These are phyloP conservation scores for Eudorina sp. DNA, from an alignment of 139 green algal species.

Conservation along the genomic window DNA sequence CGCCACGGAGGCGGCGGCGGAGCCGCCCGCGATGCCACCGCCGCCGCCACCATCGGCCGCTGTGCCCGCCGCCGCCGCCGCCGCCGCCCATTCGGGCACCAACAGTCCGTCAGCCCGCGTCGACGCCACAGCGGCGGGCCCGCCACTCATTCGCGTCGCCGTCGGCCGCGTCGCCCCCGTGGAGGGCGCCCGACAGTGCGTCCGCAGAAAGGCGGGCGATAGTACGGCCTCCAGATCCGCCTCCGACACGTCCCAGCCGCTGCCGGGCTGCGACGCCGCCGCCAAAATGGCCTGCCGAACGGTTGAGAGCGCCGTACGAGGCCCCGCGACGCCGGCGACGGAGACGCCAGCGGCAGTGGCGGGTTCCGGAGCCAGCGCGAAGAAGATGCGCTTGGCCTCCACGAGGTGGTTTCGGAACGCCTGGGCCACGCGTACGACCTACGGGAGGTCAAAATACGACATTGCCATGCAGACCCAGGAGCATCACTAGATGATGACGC, in stretches of 20 bases:
- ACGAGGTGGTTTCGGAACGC: constrained; percentile 31
- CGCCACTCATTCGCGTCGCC: not conserved
- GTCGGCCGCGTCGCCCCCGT: not conserved
- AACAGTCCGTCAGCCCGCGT: constrained; percentile 12
- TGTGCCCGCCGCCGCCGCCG: not conserved
- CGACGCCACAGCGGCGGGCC: not conserved
- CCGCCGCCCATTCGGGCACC: constrained; percentile 38
- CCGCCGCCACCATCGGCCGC: not conserved
- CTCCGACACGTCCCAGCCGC: constrained; percentile 47
- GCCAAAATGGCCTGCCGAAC: constrained; percentile 22
- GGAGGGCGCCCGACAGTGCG: not conserved
- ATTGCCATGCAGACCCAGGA: too few species aligned
- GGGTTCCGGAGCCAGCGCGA: not conserved
- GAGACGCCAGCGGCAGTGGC: not conserved
- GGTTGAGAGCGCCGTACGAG: constrained; percentile 14
- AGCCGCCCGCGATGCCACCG: not conserved
- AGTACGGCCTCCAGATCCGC: constrained; percentile 23
- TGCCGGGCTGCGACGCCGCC: constrained; percentile 35
- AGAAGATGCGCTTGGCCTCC: constrained; percentile 43
- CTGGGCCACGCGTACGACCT: constrained; percentile 5
- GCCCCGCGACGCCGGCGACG: constrained; percentile 18
- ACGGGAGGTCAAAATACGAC: too few species aligned
- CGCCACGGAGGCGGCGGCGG: not conserved
- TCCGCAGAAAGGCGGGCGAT: not conserved
- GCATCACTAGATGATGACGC: too few species aligned